Evolutionary conservation across 2,329 filamentous ascomycete genomes (phyloP).

Genomic region (Helotiales sp.): DNA sequence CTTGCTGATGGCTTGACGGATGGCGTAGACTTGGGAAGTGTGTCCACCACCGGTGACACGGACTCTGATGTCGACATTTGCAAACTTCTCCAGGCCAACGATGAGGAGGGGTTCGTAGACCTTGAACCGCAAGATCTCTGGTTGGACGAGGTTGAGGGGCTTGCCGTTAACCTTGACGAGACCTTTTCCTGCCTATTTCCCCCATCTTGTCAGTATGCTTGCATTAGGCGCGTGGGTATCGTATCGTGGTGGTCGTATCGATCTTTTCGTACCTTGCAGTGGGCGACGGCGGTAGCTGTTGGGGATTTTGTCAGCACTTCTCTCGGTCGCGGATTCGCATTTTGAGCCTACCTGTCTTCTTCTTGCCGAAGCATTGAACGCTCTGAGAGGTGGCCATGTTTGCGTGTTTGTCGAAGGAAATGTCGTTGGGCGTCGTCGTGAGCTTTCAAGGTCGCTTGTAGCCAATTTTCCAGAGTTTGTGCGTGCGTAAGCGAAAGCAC

Average conservation of each 20-base stretch:
- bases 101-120: constrained; percentile 99
- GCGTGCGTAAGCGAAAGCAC: too few species aligned
- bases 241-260: constrained; percentile 12
- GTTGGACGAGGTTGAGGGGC: constrained; percentile 91
- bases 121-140: constrained; percentile 98
- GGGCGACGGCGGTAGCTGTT: constrained; percentile 72
- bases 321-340: constrained; percentile 6
- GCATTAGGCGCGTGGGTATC: constrained; percentile 7
- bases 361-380: constrained; percentile 99
- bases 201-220: constrained; percentile 35
- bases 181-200: constrained; percentile 73
- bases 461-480: too few species aligned
- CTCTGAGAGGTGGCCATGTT: constrained; percentile 69
- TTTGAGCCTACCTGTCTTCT: constrained; percentile 63
- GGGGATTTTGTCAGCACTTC: constrained; percentile 44
- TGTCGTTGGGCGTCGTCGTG: constrained; percentile 15
- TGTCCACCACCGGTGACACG: constrained; percentile 97
- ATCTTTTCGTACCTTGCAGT: constrained; percentile 70
- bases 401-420: constrained; percentile 26
- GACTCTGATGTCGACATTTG: constrained; percentile 95
- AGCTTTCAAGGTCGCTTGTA: too few species aligned
- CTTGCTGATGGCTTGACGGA: constrained; percentile 99
- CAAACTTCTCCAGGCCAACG: constrained; percentile 96
- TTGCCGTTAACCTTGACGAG: constrained; percentile 99
- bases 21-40: constrained; percentile 96